phyloP scores from a whole-genome alignment of 2,329 filamentous ascomycete species.

The Xylaria multiplex region DNA sequence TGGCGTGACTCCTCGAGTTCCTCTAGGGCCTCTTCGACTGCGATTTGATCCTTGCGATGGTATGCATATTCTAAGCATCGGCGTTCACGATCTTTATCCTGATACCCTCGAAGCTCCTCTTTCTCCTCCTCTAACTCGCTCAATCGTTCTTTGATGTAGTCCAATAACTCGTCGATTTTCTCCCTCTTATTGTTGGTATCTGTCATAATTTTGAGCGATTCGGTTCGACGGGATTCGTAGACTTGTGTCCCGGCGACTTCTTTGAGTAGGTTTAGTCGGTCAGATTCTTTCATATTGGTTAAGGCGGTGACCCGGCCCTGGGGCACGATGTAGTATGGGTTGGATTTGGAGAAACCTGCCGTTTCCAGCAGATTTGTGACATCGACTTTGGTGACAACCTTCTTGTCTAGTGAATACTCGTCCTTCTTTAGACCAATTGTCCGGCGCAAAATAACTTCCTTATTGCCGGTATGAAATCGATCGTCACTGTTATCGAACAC shows the following conservation, averaged over 20 bases:
- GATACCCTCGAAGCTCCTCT: conserved; percentile 91
- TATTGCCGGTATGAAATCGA: conserved; percentile 91
- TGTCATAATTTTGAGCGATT: conserved; percentile 95
- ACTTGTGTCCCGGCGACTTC: conserved; percentile 98
- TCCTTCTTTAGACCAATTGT: conserved; percentile 99
- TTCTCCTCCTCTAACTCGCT: conserved; percentile 95
- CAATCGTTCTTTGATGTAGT: conserved; percentile 90
- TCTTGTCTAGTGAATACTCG: conserved; percentile 96
- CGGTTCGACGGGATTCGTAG: conserved; percentile 89
- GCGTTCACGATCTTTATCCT: conserved; percentile 92
- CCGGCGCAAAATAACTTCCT: conserved; percentile 88
- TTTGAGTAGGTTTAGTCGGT: conserved; percentile 88
- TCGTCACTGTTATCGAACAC: conserved; percentile 98
- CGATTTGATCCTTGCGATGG: conserved; percentile 87
- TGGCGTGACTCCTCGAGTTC: conserved; percentile 84
- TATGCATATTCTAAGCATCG: conserved; percentile 95
- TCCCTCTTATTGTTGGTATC: conserved; percentile 94
- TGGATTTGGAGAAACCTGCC: conserved; percentile 94
- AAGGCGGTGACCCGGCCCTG: conserved; percentile 95
- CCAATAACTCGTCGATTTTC: conserved; percentile 92
- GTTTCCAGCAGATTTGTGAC: conserved; percentile 96
- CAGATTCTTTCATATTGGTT: conserved; percentile 98
- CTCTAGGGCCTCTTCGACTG: conserved; percentile 79
- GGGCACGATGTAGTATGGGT: conserved; percentile 98
- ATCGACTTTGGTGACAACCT: conserved; percentile 93